phyloP scores from a whole-genome alignment of 306 rosid species.

The Vicia faba region DNA sequence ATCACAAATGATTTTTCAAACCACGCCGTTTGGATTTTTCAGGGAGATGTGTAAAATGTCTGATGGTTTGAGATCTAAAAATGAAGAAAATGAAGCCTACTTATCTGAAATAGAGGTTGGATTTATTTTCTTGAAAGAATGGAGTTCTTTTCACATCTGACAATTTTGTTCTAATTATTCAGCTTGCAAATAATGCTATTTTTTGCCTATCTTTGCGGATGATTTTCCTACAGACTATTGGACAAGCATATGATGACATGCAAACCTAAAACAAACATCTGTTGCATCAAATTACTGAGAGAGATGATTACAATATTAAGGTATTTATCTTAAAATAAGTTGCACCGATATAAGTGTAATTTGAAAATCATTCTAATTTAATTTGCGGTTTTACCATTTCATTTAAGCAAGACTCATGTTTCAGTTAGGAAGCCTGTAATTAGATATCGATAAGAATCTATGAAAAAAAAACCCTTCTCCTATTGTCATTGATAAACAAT shows the following conservation, averaged over 20 bases:
- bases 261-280: slow-evolving; percentile 97
- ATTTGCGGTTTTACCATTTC: background rate
- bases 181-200: slow-evolving; percentile 17
- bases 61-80: slow-evolving; percentile 71
- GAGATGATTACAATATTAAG: slow-evolving; percentile 98
- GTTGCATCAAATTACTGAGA: slow-evolving; percentile 92
- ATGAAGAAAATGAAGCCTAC: slow-evolving; percentile 85
- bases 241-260: slow-evolving; percentile 97
- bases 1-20: slow-evolving; percentile 8
- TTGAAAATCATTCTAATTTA: slow-evolving; percentile 14
- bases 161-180: slow-evolving; percentile 18
- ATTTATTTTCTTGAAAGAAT: slow-evolving; percentile 33
- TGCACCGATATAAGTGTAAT: slow-evolving; percentile 6
- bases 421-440: slow-evolving; percentile 3
- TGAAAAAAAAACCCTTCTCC: background rate
- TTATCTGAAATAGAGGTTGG: slow-evolving; percentile 96
- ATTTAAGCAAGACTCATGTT: background rate
- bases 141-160: slow-evolving; percentile 10
- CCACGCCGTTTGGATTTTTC: slow-evolving; percentile 41
- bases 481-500: background rate
- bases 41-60: slow-evolving; percentile 64
- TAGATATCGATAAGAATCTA: background rate
- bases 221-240: slow-evolving; percentile 69
- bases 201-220: slow-evolving; percentile 31
- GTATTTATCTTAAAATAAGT: slow-evolving; percentile 45